Base-by-base conservation (phyloP, 352 stramenopile genomes). In the Aphanomyces euteiches region DNA sequence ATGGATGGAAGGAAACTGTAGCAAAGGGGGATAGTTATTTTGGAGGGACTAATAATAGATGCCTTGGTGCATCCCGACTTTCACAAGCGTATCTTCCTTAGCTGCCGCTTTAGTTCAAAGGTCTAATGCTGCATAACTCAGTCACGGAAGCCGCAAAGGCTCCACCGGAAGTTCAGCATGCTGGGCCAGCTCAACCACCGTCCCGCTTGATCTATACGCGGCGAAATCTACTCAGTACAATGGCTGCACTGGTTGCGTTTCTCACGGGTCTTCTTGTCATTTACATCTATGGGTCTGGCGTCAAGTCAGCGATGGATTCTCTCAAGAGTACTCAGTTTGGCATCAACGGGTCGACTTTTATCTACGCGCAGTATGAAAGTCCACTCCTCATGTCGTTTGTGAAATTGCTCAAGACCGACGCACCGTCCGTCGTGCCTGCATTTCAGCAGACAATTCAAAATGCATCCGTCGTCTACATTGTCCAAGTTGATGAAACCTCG, bases 311-410 rank as follows among this genome's bases (percentile, higher is more conserved):
- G 15, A n/a, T 61, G 13, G 17, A 61, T 12, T 37, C 54, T 7
- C 54, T 61, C 19, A n/a, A 3, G 7, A 37, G 54, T 10, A 61
- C 54, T n/a, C 15, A 61, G 10, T 61, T 41, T 40, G 54, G 54
- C 54, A 39, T 61, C 54, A 37, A 61, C 34, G 54, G 54, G 28
- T 45, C 54, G 28, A 61, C 19, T n/a, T 45, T 37, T 37, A 37
- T 61, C 19, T 61, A 61, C 54, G 54, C 54, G 12, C 15, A 39
- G 13, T 61, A 61, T 37, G 15, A 61, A 41, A 61, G 54, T 17
- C 54, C 54, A 6, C 7, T 21, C 7, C 3, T 61, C 28, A 12
- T 61, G n/a, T 28, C 54, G 6, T 40, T 61, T 19, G 54, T 61
- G 28, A 7, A 39, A 7, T 7, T 10, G 5, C 7, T 61, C 13